A percentile compares a stretch with the other conserved stretches of the same genome.
These are phyloP conservation scores for Lepidium africanum DNA, from an alignment of 345 rosid species.

Conservation along the genomic window DNA sequence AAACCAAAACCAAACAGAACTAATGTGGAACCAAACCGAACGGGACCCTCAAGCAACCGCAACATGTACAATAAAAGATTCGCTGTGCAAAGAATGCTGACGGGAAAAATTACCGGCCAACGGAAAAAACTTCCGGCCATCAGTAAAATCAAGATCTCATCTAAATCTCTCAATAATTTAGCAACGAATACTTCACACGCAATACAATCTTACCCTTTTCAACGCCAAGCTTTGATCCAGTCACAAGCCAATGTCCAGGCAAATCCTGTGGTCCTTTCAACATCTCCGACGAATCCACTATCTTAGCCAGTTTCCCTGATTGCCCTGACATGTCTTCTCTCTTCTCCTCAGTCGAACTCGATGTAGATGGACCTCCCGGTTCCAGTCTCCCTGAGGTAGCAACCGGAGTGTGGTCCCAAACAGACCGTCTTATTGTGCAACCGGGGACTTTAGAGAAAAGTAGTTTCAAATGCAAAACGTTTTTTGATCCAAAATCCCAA, in stretches of 20 bases:
- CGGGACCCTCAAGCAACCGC: neutral
- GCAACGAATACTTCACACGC: conserved; percentile 85
- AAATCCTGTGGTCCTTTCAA: conserved; percentile 85
- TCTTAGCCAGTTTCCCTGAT: conserved; percentile 60
- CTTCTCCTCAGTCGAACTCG: conserved; percentile 41
- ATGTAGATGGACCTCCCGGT: conserved; percentile 54
- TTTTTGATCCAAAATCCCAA: conserved; percentile 89
- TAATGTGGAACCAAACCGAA: conserved; percentile 12
- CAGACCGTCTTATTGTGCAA: conserved; percentile 90
- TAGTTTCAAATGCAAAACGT: conserved; percentile 79
- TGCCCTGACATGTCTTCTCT: conserved; percentile 59
- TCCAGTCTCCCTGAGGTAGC: conserved; percentile 28
- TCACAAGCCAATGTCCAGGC: conserved; percentile 99
- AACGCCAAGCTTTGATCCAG: conserved; percentile 94
- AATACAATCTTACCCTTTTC: conserved; percentile 86
- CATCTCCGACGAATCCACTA: conserved; percentile 79
- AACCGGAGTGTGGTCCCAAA: conserved; percentile 91
- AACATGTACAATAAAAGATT: conserved; percentile 18
- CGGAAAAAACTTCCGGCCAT: conserved; percentile 14
- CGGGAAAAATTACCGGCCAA: neutral
- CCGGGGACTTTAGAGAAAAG: conserved; percentile 96
- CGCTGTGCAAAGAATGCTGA: conserved; percentile 30
- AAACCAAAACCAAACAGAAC: conserved; percentile 4
- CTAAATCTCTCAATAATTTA: conserved; percentile 55
- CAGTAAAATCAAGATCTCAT: conserved; percentile 8